Evolutionary conservation across 345 rosid genomes (phyloP).

Genomic region (Melastoma malabathricum): DNA sequence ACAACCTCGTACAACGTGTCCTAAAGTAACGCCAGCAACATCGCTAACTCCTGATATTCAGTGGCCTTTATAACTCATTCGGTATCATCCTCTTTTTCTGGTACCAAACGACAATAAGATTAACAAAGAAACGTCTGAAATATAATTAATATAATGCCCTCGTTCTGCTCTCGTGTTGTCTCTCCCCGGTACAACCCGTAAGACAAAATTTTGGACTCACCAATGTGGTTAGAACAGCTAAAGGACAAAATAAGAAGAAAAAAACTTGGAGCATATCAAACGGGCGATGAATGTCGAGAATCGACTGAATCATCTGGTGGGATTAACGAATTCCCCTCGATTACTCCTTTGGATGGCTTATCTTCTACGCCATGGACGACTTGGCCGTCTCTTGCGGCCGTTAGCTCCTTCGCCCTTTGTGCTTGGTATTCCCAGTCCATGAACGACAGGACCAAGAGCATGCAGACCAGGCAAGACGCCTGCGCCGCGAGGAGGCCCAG

Average conservation of each 20-base stretch:
- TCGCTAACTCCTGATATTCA: no score
- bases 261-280: background rate
- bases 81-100: background rate
- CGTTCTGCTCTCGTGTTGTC: background rate
- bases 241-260: background rate
- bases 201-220: conserved; percentile 4
- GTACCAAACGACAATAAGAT: background rate
- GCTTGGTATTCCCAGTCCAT: conserved; percentile 58
- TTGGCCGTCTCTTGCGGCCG: conserved; percentile 10
- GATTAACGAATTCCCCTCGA: conserved; percentile 23
- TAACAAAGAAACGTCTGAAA: no score
- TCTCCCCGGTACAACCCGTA: background rate
- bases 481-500: conserved; percentile 64
- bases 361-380: conserved; percentile 18
- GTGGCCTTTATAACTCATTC: background rate
- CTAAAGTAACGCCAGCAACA: no score
- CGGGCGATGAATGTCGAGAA: conserved; percentile 2
- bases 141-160: background rate
- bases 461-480: conserved; percentile 40
- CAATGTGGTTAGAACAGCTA: background rate
- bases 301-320: conserved; percentile 11
- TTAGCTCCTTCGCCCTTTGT: conserved; percentile 38
- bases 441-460: conserved; percentile 38
- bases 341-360: conserved; percentile 17
- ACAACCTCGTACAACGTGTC: no score